Base-by-base conservation (phyloP, 768 basidiomycete species). In the Tulasnella calospora region DNA sequence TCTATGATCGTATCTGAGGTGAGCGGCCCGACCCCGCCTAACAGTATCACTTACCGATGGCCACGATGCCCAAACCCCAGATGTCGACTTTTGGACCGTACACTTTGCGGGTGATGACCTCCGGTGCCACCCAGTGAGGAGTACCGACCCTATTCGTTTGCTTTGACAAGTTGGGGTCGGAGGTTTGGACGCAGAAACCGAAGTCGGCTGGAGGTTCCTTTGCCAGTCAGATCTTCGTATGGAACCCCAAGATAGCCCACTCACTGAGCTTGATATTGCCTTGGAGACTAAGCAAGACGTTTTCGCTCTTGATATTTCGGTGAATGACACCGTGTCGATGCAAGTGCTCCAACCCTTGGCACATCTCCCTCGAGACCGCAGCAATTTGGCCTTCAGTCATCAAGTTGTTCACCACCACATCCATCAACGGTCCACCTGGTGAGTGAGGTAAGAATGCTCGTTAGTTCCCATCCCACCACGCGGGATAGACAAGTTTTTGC, bases 331-430 rank as follows among this genome's bases (percentile, higher is more conserved):
- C 95, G 82, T 99, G 96, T 76, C 92, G 88, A 83, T 99, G 98
- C 51, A 99, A 86, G 85, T 99, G 98, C 84, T 96, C 91, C 47
- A 99, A 85, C 6, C 98, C 98, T 83, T 98, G 95, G 15, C 92
- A 89, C 2, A 93, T 95, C 86, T 99, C 98, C 83, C 95, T 87
- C 67, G 92, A 94, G 41, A 99, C 98, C 4, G 97, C 98, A 0
- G 98, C 96, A 80, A 99, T 99, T 86, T 99, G 98, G 1, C 96
- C 98, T 84, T 99, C 98, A 0, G 93, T 96, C 96, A 99, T 99
- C 82, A 98, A 85, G 84, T 96, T 96, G 73, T 92, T 94, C 23
- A 94, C 96, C 81, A 96, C 96, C 80, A 99, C 96, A 83, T 99
- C 97, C 6, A 97, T 99, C 67, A 98, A 86, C 40, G 90, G 92